A percentile compares a stretch with the other conserved stretches of the same genome.
Evolutionary conservation across 305 asterid species (phyloP).

Genomic region (Fraxinus nigra): DNA sequence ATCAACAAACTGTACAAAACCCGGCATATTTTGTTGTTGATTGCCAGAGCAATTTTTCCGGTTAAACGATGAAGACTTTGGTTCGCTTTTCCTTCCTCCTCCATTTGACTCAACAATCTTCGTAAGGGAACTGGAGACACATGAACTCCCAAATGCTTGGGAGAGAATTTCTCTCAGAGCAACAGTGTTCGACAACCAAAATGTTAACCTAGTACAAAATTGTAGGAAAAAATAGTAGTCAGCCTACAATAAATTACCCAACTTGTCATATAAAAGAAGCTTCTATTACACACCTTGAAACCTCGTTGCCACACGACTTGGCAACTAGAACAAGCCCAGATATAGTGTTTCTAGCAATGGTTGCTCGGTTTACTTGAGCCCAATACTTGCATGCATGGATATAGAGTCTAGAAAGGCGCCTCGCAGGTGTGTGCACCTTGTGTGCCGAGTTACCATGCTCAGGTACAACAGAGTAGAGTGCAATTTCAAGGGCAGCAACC

Average conservation of each 20-base stretch:
- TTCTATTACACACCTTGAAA: slow-evolving; percentile 59
- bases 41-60: slow-evolving; percentile 42
- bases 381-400: slow-evolving; percentile 79
- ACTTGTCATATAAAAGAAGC: slow-evolving; percentile 16
- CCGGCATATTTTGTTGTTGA: slow-evolving; percentile 42
- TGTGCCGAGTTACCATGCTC: slow-evolving; percentile 92
- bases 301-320: slow-evolving; percentile 89
- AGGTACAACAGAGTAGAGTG: slow-evolving; percentile 85
- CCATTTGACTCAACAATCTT: slow-evolving; percentile 42
- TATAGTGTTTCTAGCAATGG: slow-evolving; percentile 74
- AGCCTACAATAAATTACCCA: not conserved
- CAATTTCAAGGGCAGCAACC: slow-evolving; percentile 92
- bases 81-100: slow-evolving; percentile 33
- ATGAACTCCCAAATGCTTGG: slow-evolving; percentile 74
- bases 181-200: slow-evolving; percentile 86
- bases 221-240: not conserved
- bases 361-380: slow-evolving; percentile 74
- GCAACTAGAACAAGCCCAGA: slow-evolving; percentile 83
- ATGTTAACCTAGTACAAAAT: slow-evolving; percentile 57
- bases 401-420: slow-evolving; percentile 85
- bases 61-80: slow-evolving; percentile 32
- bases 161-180: slow-evolving; percentile 77
- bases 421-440: slow-evolving; percentile 92
- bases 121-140: slow-evolving; percentile 52
- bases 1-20: slow-evolving; percentile 56